Evolutionary conservation across 2,329 filamentous ascomycete genomes (phyloP).

Genomic region (Bipolaris sorokiniana): DNA sequence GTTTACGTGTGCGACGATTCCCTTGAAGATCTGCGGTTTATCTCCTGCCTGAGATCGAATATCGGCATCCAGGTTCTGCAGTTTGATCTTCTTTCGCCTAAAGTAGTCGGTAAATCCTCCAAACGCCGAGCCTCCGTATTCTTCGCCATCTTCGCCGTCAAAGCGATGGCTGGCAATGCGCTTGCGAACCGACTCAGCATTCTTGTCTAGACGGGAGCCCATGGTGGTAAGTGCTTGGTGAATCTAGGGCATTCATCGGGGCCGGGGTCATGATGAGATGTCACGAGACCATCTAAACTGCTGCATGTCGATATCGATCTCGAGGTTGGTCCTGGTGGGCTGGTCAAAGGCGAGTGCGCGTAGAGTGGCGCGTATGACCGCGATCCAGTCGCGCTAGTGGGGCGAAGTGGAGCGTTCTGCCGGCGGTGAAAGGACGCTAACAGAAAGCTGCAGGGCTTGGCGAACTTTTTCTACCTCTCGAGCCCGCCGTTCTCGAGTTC

Average conservation of each 20-base stretch:
- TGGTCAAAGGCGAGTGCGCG: conserved; percentile 12
- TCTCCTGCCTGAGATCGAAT: conserved; percentile 71
- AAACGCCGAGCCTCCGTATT: conserved; percentile 86
- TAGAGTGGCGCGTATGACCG: conserved; percentile 23
- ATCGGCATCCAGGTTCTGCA: conserved; percentile 90
- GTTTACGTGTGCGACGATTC: conserved; percentile 88
- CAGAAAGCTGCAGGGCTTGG: conserved; percentile 33
- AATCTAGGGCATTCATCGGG: conserved; percentile 27
- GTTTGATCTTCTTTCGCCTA: conserved; percentile 92
- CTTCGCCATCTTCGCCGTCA: conserved; percentile 81
- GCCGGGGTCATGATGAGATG: conserved; percentile 34
- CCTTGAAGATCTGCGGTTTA: conserved; percentile 86
- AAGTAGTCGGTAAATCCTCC: conserved; percentile 93
- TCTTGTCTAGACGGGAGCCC: conserved; percentile 67
- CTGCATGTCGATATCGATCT: conserved; percentile 6
- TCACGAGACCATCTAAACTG: conserved; percentile 3
- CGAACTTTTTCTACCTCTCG: conserved; percentile 34
- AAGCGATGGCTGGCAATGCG: conserved; percentile 74
- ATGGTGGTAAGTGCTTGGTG: conserved; percentile 48
- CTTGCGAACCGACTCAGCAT: conserved; percentile 66
- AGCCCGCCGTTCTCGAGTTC: conserved; percentile 20
- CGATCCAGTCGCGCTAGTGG: conserved; percentile 16
- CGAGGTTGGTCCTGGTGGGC: not conserved
- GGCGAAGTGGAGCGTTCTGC: conserved; percentile 23
- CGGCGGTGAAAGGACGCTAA: conserved; percentile 34